Conservation (phyloP, 2,329 filamentous ascomycete species). For the Botrytis pseudocinerea region DNA sequence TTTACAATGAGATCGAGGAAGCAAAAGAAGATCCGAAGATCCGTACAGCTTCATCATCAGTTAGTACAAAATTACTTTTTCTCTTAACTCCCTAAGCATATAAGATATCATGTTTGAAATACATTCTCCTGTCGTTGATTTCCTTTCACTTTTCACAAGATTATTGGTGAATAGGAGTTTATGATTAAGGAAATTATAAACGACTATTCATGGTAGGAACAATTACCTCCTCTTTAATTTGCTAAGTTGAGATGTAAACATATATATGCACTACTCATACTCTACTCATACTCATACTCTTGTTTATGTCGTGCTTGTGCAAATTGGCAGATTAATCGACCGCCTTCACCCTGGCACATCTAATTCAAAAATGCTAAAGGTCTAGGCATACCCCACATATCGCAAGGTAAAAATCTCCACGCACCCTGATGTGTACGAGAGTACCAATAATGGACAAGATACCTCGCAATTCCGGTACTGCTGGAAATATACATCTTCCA, state of each 20-base stretch:
- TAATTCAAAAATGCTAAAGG: not conserved
- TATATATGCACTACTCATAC: not conserved
- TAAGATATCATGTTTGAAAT: not conserved
- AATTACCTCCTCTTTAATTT: not conserved
- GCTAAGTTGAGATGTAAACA: accelerated
- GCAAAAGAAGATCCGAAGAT: not conserved
- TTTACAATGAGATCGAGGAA: not conserved
- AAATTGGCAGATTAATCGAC: not conserved
- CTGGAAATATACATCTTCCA: not conserved
- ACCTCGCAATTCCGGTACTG: not conserved
- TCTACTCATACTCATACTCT: not conserved
- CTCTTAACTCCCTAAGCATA: not conserved
- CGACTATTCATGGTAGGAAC: not conserved
- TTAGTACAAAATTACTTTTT: not conserved
- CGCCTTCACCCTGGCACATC: not conserved
- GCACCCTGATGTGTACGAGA: not conserved
- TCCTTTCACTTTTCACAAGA: not conserved
- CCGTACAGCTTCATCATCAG: not conserved
- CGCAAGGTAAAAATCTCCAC: not conserved
- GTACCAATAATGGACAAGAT: not conserved
- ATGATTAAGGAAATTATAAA: not conserved
- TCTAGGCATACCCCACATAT: not conserved
- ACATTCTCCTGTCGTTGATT: not conserved
- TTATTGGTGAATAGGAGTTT: not conserved
- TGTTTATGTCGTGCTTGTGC: not conserved